A percentile compares a stretch with the other conserved stretches of the same genome.
These are phyloP conservation scores for Suhomyces guaymorum DNA, from an alignment of 1,139 yeast genomes.

Conservation along the genomic window DNA sequence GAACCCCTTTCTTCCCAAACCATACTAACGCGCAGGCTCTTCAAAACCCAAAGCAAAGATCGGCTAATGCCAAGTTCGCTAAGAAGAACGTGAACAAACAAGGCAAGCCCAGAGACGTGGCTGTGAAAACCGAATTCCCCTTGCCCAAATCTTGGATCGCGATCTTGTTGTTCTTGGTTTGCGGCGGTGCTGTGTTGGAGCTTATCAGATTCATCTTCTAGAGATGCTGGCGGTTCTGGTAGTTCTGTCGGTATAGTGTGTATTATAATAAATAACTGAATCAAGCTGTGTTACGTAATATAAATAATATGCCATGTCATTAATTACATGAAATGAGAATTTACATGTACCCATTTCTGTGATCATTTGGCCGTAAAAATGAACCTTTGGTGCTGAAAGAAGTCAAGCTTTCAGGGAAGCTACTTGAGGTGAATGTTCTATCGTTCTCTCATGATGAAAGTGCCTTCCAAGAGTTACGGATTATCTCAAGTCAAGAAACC, in stretches of 20 bases:
- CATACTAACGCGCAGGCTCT: conserved; percentile 33
- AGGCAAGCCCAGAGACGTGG: conserved; percentile 55
- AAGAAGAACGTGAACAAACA: conserved; percentile 70
- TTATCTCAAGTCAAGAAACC: too few relatives aligned
- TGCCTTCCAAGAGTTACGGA: too few relatives aligned
- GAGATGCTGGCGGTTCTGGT: too few relatives aligned
- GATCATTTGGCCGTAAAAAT: too few relatives aligned
- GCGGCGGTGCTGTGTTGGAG: conserved; percentile 85
- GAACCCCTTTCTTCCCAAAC: not conserved
- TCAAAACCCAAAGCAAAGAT: conserved; percentile 84
- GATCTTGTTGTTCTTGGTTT: conserved; percentile 64
- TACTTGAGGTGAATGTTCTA: not conserved
- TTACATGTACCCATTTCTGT: too few relatives aligned
- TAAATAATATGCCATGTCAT: too few relatives aligned
- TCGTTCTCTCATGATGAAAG: too few relatives aligned
- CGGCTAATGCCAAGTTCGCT: conserved; percentile 80
- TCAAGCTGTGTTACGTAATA: too few relatives aligned
- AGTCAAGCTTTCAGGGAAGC: not conserved
- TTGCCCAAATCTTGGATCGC: conserved; percentile 60
- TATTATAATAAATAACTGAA: conserved; percentile 10
- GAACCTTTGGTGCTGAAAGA: too few relatives aligned
- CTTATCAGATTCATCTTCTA: conserved; percentile 48
- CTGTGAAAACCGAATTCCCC: conserved; percentile 41
- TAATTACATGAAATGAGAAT: too few relatives aligned
- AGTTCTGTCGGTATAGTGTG: too few relatives aligned